Evolutionary conservation across 2,329 filamentous ascomycete species (phyloP).

Genomic region (Trichoderma guizhouense): DNA sequence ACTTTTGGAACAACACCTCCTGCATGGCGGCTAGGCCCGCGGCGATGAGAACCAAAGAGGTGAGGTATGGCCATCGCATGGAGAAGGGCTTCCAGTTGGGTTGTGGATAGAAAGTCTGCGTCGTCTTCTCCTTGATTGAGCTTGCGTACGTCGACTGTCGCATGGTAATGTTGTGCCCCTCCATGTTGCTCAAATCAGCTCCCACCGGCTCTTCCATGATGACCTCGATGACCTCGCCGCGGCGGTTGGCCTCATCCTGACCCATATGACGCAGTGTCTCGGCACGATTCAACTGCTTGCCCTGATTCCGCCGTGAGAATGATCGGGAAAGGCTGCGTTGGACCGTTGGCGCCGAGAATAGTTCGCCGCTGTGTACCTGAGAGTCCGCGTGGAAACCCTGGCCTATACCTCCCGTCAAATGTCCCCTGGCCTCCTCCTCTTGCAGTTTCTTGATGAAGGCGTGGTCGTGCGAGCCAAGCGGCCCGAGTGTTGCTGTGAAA

Average conservation of each 20-base stretch:
- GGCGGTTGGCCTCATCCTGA: conserved; percentile 57
- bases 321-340: conserved; percentile 39
- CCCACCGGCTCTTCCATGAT: conserved; percentile 43
- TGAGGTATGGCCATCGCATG: conserved; percentile 61
- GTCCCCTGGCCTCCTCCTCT: conserved; percentile 52
- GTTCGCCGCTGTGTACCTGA: conserved; percentile 48
- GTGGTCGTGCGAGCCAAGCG: conserved; percentile 42
- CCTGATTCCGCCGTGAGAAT: conserved; percentile 37
- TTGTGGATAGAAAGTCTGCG: conserved; percentile 57
- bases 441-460: conserved; percentile 46
- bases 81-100: conserved; percentile 65
- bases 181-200: conserved; percentile 52
- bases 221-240: conserved; percentile 58
- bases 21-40: conserved; percentile 48
- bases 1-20: conserved; percentile 55
- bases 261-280: conserved; percentile 49
- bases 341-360: conserved; percentile 39
- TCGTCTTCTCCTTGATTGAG: conserved; percentile 34
- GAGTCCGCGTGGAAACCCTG: conserved; percentile 48
- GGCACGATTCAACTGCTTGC: conserved; percentile 28
- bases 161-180: conserved; percentile 39
- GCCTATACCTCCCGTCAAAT: conserved; percentile 57
- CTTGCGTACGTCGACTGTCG: conserved; percentile 36
- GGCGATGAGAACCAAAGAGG: conserved; percentile 52
- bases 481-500: conserved; percentile 45